A percentile compares a stretch with the other conserved stretches of the same genome.
Evolutionary conservation across 2,329 filamentous ascomycete genomes (phyloP).

Genomic region (Apiospora saccharicola): DNA sequence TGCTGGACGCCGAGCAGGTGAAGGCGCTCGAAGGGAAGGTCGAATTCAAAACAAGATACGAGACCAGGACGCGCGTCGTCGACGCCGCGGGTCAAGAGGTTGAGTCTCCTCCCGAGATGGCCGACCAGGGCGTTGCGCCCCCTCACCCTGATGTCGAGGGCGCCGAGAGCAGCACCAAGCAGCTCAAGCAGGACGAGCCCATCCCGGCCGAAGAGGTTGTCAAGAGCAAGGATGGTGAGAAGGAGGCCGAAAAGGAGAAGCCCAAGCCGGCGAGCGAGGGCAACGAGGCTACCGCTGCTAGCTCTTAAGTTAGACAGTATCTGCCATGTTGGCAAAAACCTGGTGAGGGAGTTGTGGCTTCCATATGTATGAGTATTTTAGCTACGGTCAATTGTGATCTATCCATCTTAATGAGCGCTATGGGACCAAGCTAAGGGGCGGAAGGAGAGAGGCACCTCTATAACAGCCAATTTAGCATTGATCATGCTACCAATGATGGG

Average conservation of each 20-base stretch:
- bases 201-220: conserved; percentile 48
- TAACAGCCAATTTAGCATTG: background rate
- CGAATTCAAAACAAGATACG: conserved; percentile 93
- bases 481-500: background rate
- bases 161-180: conserved; percentile 63
- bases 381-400: conserved; percentile 6
- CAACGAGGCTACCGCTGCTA: conserved; percentile 58
- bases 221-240: conserved; percentile 64
- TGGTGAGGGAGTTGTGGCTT: background rate
- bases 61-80: conserved; percentile 88
- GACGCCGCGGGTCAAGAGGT: conserved; percentile 83
- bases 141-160: conserved; percentile 69
- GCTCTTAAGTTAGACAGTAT: background rate
- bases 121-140: conserved; percentile 57
- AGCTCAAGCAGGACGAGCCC: conserved; percentile 46
- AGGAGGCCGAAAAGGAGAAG: conserved; percentile 59
- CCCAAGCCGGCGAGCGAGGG: conserved; percentile 71
- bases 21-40: conserved; percentile 88
- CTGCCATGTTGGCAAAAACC: background rate
- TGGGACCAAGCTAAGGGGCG: background rate
- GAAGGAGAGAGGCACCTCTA: background rate
- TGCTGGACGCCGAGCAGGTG: conserved; percentile 85
- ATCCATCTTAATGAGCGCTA: conserved; percentile 2
- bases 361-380: conserved; percentile 18
- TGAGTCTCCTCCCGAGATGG: conserved; percentile 49